Evolutionary conservation across 768 basidiomycete species (phyloP).

Genomic region (Cytidiella melzeri): DNA sequence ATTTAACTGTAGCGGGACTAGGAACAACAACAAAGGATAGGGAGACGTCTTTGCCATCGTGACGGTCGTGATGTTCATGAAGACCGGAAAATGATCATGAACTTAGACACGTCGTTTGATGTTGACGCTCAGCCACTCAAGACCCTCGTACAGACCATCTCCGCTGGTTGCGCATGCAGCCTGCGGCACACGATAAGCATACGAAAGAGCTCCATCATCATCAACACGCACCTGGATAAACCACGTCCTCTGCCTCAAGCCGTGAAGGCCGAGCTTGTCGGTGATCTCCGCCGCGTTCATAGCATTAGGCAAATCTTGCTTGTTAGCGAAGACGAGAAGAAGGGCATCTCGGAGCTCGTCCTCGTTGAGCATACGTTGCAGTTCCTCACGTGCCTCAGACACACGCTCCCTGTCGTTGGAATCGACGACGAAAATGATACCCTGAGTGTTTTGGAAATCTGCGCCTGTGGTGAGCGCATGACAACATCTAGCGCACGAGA

Average conservation of each 20-base stretch:
- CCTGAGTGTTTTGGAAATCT: conserved; percentile 99
- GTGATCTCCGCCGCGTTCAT: conserved; percentile 99
- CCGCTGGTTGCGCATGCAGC: conserved; percentile 98
- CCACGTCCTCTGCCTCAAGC: conserved; percentile 96
- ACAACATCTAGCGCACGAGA: conserved; percentile 12
- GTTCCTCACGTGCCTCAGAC: conserved; percentile 96
- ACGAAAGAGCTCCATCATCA: background rate
- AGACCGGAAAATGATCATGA: conserved; percentile 44
- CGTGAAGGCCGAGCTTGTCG: conserved; percentile 98
- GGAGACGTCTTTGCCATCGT: conserved; percentile 22
- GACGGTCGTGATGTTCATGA: conserved; percentile 45
- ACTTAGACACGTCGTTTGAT: conserved; percentile 78
- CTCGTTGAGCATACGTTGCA: conserved; percentile 99
- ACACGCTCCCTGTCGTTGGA: conserved; percentile 99
- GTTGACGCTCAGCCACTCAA: conserved; percentile 94
- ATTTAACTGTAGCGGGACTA: conserved; percentile 8
- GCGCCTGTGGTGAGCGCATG: conserved; percentile 16
- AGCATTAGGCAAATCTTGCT: conserved; percentile 99
- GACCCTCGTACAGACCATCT: conserved; percentile 97
- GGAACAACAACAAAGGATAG: conserved; percentile 5
- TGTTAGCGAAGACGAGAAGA: conserved; percentile 99
- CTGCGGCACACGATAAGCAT: conserved; percentile 33
- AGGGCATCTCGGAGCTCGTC: conserved; percentile 98
- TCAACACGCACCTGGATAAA: conserved; percentile 78
- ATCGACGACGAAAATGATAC: conserved; percentile 99